A percentile compares a stretch with the other conserved stretches of the same genome.
Conservation (phyloP, 495 filamentous ascomycete species). For the Penicillium ochrochloron region DNA sequence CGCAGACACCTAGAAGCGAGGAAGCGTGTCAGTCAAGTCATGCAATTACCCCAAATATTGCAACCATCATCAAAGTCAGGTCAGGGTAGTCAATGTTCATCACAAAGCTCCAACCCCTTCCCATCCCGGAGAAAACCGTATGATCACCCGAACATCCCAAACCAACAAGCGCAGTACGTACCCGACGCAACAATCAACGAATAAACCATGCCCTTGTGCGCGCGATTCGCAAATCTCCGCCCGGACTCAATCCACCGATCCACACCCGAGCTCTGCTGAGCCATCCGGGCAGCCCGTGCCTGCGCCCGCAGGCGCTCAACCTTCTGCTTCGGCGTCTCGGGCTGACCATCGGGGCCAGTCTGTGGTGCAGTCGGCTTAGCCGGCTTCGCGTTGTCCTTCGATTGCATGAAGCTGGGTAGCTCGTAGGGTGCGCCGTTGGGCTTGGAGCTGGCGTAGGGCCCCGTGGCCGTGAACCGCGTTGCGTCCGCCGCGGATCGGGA, state of each 20-base stretch:
- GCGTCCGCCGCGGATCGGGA: conserved; percentile 90
- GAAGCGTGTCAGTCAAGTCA: conserved; percentile 10
- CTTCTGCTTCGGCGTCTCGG: conserved; percentile 87
- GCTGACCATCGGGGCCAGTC: conserved; percentile 38
- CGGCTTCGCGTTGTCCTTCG: conserved; percentile 28
- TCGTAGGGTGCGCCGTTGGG: conserved; percentile 47
- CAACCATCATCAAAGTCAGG: not conserved
- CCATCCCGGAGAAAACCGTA: not conserved
- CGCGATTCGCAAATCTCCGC: conserved; percentile 76
- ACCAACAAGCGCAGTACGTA: conserved; percentile 45
- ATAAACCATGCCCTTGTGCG: conserved; percentile 77
- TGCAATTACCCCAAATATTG: not conserved
- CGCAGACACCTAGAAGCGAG: conserved; percentile 62
- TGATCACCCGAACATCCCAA: not conserved
- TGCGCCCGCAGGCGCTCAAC: conserved; percentile 84
- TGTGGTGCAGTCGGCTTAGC: conserved; percentile 27
- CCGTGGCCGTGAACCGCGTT: conserved; percentile 92
- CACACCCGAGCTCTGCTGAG: conserved; percentile 62
- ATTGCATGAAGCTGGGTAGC: conserved; percentile 40
- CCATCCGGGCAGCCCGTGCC: conserved; percentile 69
- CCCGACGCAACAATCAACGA: conserved; percentile 79
- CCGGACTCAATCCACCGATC: conserved; percentile 72
- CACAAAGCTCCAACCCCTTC: not conserved
- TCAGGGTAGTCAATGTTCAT: not conserved
- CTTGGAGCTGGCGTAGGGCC: conserved; percentile 82